Conservation (phyloP, 1,284 basidiomycete genomes). For the Cutaneotrichosporon mucoides region DNA sequence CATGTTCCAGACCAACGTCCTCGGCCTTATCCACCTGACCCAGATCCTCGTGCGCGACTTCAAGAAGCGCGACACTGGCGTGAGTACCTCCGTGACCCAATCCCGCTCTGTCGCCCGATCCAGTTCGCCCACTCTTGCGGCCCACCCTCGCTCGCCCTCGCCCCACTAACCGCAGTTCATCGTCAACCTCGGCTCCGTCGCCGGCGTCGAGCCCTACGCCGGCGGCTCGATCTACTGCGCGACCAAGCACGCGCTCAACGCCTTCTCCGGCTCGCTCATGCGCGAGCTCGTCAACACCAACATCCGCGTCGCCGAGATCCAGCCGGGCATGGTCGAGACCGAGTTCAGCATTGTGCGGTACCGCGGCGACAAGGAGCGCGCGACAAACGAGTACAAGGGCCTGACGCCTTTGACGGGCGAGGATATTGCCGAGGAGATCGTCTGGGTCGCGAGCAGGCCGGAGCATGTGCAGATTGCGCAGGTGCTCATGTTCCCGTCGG, state of each 20-base stretch:
- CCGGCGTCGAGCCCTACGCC: conserved; percentile 83
- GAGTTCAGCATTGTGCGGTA: conserved; percentile 81
- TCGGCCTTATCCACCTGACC: conserved; percentile 44
- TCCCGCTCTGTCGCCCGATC: too few species aligned
- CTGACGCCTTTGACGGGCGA: conserved; percentile 58
- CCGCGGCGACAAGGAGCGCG: conserved; percentile 72
- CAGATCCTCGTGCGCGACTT: conserved; percentile 62
- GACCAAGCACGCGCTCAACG: conserved; percentile 64
- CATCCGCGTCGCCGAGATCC: conserved; percentile 86
- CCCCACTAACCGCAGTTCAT: conserved; percentile 62
- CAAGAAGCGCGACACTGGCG: conserved; percentile 75
- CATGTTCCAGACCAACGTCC: conserved; percentile 84
- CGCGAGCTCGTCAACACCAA: conserved; percentile 84
- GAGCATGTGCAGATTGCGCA: conserved; percentile 19
- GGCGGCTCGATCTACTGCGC: conserved; percentile 63
- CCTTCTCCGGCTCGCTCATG: conserved; percentile 78
- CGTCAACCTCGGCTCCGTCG: conserved; percentile 93
- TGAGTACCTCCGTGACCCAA: conserved; percentile 20
- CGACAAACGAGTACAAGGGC: conserved; percentile 85
- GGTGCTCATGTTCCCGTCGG: conserved; percentile 39
- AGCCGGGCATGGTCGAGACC: conserved; percentile 57
- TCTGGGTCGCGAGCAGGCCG: conserved; percentile 54
- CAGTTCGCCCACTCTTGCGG: background rate
- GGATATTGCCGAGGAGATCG: conserved; percentile 95
- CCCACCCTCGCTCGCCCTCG: too few species aligned